Percentiles rank a stretch among this genome's conserved stretches.
phyloP scores from a whole-genome alignment of 2,329 filamentous ascomycete species.

The Didymella sp. region DNA sequence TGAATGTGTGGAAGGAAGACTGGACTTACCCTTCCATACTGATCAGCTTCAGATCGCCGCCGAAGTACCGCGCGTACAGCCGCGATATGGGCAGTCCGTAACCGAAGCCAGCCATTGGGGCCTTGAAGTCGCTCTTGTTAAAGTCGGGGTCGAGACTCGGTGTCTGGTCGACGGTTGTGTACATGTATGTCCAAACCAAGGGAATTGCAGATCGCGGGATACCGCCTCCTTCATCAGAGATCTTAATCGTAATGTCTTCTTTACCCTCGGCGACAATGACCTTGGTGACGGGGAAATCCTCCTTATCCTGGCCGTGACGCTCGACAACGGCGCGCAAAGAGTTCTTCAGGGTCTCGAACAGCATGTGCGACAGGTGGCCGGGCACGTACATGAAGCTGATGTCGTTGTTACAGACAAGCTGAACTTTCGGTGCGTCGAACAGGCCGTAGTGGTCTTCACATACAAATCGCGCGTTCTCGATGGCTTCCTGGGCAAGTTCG shows the following conservation, averaged over 20 bases:
- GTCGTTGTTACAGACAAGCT: constrained; percentile 92
- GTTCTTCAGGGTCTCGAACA: constrained; percentile 99
- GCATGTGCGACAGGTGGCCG: constrained; percentile 98
- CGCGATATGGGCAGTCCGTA: constrained; percentile 94
- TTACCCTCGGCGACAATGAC: constrained; percentile 97
- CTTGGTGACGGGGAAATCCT: constrained; percentile 95
- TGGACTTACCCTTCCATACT: constrained; percentile 94
- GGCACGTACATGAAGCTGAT: constrained; percentile 99
- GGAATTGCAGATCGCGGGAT: constrained; percentile 93
- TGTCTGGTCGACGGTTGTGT: constrained; percentile 96
- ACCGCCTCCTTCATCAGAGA: constrained; percentile 94
- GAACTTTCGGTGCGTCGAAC: constrained; percentile 95
- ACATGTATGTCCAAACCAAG: constrained; percentile 99
- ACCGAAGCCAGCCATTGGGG: constrained; percentile 98
- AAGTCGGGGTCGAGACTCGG: constrained; percentile 96
- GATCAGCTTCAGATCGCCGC: constrained; percentile 94
- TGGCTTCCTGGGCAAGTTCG: constrained; percentile 94
- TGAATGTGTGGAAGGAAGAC: constrained; percentile 23
- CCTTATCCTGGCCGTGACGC: constrained; percentile 90
- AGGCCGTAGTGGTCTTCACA: constrained; percentile 98
- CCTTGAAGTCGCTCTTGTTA: constrained; percentile 99
- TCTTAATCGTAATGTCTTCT: constrained; percentile 99
- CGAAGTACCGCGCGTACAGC: constrained; percentile 95
- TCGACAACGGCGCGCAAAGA: constrained; percentile 96
- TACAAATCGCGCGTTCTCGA: constrained; percentile 98